Evolutionary conservation across 2,329 filamentous ascomycete species (phyloP).

Genomic region (Zymoseptoria crescenta): DNA sequence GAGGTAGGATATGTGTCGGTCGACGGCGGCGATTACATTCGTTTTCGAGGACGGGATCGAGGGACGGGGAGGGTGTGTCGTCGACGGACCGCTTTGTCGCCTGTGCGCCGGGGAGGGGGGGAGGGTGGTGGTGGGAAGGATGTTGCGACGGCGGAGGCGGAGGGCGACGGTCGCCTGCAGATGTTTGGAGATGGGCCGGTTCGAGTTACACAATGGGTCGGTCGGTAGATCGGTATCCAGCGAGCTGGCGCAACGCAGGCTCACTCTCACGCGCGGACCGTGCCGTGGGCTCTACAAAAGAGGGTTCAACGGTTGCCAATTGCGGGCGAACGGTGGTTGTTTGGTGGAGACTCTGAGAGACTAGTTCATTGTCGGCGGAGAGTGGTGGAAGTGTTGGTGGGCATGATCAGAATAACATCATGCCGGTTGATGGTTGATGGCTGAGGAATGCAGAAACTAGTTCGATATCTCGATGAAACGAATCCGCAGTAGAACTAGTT

Average conservation of each 20-base stretch:
- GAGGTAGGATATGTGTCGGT: background rate
- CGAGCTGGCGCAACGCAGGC: background rate
- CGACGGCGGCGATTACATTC: background rate
- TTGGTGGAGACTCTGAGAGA: too few species aligned
- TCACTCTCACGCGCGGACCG: background rate
- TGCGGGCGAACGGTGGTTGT: background rate
- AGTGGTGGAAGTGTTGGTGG: too few species aligned
- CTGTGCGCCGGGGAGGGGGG: background rate
- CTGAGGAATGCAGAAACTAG: too few species aligned
- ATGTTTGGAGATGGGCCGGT: background rate
- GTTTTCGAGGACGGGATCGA: background rate
- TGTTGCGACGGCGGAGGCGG: background rate
- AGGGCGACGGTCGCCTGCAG: background rate
- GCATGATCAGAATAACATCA: too few species aligned
- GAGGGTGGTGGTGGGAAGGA: background rate
- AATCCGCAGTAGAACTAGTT: too few species aligned
- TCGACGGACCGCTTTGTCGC: background rate
- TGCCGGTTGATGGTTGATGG: too few species aligned
- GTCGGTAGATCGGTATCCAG: background rate
- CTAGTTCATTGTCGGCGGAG: too few species aligned
- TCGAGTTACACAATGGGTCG: background rate
- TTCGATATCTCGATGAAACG: too few species aligned
- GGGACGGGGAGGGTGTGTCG: background rate
- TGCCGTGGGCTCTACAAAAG: background rate
- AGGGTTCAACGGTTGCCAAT: background rate